Percentiles rank a stretch among this genome's conserved stretches.
phyloP scores from a whole-genome alignment of 2,329 filamentous ascomycete genomes.

The Botrytis fragariae region DNA sequence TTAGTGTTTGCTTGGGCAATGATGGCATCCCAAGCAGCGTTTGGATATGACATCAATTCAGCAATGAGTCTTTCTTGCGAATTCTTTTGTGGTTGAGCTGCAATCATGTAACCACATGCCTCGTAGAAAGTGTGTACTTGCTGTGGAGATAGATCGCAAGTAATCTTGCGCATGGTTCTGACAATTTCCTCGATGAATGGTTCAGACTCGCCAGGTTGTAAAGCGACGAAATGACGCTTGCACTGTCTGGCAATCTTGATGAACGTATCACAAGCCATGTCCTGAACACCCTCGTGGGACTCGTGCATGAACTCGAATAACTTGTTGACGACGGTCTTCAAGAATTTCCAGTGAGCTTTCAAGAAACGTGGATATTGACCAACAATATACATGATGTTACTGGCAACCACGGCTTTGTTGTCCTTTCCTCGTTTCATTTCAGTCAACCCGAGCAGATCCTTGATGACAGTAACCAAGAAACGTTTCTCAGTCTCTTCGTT shows the following conservation, averaged over 20 bases:
- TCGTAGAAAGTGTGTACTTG: constrained; percentile 99
- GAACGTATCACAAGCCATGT: constrained; percentile 99
- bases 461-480: constrained; percentile 97
- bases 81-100: constrained; percentile 91
- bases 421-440: constrained; percentile 99
- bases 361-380: constrained; percentile 97
- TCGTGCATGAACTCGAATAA: constrained; percentile 99
- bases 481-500: constrained; percentile 99
- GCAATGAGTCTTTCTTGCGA: constrained; percentile 88
- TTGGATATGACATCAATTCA: constrained; percentile 91
- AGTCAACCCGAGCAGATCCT: constrained; percentile 91
- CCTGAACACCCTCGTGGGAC: constrained; percentile 97
- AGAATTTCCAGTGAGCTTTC: constrained; percentile 99
- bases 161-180: constrained; percentile 91
- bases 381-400: constrained; percentile 99
- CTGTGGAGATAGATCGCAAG: constrained; percentile 89
- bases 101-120: constrained; percentile 98
- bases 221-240: constrained; percentile 91
- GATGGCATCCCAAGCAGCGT: constrained; percentile 92
- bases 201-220: constrained; percentile 90
- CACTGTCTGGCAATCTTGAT: constrained; percentile 99
- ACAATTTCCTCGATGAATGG: constrained; percentile 99
- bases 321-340: constrained; percentile 99
- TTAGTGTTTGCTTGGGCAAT: constrained; percentile 84
- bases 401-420: constrained; percentile 98